Evolutionary conservation across 371 early-diverging fungal genomes (phyloP).

Genomic region (Mortierella sp.): DNA sequence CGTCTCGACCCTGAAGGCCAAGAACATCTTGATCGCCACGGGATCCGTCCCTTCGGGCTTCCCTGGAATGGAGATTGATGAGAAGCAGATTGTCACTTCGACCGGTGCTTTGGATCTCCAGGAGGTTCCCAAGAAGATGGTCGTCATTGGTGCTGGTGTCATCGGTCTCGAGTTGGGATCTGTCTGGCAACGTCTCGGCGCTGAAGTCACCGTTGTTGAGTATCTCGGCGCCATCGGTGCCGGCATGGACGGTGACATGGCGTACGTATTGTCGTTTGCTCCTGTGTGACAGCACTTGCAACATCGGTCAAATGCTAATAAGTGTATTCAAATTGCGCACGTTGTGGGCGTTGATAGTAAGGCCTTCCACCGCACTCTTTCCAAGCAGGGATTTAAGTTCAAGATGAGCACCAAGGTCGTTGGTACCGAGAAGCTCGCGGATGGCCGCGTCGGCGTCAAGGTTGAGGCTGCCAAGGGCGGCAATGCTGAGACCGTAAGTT

Average conservation of each 20-base stretch:
- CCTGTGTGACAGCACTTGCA: too few species aligned
- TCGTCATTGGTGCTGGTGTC: conserved; percentile 98
- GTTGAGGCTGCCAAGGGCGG: conserved; percentile 93
- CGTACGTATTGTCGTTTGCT: conserved; percentile 61
- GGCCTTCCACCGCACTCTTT: conserved; percentile 89
- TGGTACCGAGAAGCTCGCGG: conserved; percentile 81
- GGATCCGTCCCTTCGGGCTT: conserved; percentile 96
- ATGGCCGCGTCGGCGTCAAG: conserved; percentile 89
- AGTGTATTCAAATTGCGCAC: neutral
- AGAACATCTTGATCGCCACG: conserved; percentile 98
- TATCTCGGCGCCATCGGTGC: conserved; percentile 94
- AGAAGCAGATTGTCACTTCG: conserved; percentile 95
- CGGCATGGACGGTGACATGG: conserved; percentile 96
- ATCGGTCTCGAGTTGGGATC: conserved; percentile 99
- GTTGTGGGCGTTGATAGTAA: conserved; percentile 62
- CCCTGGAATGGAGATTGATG: conserved; percentile 95
- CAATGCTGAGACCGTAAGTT: conserved; percentile 78
- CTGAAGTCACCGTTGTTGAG: conserved; percentile 97
- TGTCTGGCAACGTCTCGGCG: conserved; percentile 96
- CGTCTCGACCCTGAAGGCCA: conserved; percentile 77
- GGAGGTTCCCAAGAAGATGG: conserved; percentile 96
- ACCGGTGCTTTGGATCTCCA: conserved; percentile 96
- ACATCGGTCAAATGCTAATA: neutral
- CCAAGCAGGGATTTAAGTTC: conserved; percentile 98
- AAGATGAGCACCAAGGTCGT: conserved; percentile 97